Conservation (phyloP, 768 basidiomycete genomes). For the Pleurotus cornucopiae region DNA sequence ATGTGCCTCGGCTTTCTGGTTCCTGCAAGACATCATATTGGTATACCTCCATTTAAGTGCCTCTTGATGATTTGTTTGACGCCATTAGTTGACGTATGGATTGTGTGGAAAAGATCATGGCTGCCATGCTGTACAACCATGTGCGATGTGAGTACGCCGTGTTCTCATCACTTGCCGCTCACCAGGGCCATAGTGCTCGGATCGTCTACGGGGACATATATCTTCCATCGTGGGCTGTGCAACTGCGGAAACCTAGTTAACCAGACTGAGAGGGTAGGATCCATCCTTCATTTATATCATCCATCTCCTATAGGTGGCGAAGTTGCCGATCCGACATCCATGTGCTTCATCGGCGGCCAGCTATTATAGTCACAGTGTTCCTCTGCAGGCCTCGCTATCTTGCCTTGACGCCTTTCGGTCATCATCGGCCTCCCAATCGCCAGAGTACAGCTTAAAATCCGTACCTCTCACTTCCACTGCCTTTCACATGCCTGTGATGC, state of each 20-base stretch:
- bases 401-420: not conserved
- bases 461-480: not conserved
- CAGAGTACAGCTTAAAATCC: not conserved
- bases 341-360: not conserved
- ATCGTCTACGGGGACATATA: not conserved
- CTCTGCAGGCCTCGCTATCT: not conserved
- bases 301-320: too few relatives aligned
- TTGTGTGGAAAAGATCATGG: not conserved
- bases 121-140: not conserved
- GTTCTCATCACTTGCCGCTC: not conserved
- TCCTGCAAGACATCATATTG: too few relatives aligned
- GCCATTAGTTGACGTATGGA: not conserved
- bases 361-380: not conserved
- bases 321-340: not conserved
- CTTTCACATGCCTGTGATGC: not conserved
- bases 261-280: not conserved
- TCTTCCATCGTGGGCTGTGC: not conserved
- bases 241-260: not conserved
- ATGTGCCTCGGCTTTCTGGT: too few relatives aligned
- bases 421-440: not conserved
- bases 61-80: too few relatives aligned
- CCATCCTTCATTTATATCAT: too few relatives aligned
- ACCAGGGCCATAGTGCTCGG: not conserved
- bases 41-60: too few relatives aligned
- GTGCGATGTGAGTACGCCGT: not conserved